Evolutionary conservation across 306 rosid genomes (phyloP).

Genomic region (Acacia confusa): DNA sequence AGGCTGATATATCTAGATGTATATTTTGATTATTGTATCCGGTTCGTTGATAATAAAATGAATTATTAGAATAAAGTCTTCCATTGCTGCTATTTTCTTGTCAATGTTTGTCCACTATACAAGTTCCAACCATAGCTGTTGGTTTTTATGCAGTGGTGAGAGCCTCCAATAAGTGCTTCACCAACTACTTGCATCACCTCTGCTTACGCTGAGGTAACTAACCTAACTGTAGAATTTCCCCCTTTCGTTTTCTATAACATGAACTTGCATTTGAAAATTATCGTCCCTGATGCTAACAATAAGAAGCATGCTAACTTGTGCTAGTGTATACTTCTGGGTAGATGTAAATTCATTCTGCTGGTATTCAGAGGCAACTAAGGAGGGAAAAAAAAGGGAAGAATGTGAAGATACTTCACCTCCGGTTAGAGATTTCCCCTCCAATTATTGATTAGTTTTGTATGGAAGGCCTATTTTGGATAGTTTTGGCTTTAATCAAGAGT

Average conservation of each 20-base stretch:
- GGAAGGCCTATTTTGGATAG: neutral
- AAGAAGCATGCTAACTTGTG: constrained; percentile 10
- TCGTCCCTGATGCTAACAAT: constrained; percentile 8
- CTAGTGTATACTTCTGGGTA: constrained; percentile 7
- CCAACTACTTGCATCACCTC: constrained; percentile 40
- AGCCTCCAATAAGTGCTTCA: constrained; percentile 45
- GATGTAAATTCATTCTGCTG: constrained; percentile 16
- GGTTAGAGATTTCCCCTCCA: neutral
- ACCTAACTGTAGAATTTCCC: constrained; percentile 36
- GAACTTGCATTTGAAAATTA: constrained; percentile 6
- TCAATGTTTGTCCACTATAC: constrained; percentile 22
- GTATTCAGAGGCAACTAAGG: neutral
- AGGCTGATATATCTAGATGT: constrained; percentile 11
- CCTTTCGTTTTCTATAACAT: neutral
- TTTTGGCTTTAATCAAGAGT: neutral
- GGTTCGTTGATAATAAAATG: constrained; percentile 16
- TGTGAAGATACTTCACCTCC: constrained; percentile 8
- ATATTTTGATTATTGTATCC: constrained; percentile 37
- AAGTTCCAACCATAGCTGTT: constrained; percentile 43
- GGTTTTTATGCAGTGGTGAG: constrained; percentile 55
- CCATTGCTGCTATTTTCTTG: neutral
- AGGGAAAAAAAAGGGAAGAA: neutral
- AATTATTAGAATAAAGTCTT: constrained; percentile 27
- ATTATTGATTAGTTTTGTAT: neutral
- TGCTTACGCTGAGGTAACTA: constrained; percentile 64